Conservation (phyloP, 2,329 filamentous ascomycete species). For the Neurospora crassa region DNA sequence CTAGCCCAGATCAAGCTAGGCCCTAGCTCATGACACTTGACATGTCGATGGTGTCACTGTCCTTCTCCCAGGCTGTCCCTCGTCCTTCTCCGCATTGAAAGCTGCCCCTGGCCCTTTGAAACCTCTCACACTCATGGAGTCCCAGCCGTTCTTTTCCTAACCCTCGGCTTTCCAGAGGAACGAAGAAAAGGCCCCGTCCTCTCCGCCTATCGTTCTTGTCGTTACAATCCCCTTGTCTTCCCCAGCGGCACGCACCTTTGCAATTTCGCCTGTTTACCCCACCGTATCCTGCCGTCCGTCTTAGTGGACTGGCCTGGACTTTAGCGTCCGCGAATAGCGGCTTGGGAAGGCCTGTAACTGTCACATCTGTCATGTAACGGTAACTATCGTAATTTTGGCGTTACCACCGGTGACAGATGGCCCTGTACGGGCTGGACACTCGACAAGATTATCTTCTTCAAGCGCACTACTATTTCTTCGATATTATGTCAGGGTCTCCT, state of each 20-base stretch:
- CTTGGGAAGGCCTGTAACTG: not conserved
- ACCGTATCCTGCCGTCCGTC: not conserved
- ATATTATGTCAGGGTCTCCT: not conserved
- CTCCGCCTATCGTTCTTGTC: not conserved
- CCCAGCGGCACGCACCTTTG: not conserved
- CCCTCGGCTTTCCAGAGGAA: not conserved
- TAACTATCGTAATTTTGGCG: not conserved
- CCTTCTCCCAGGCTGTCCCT: not conserved
- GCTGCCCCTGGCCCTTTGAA: not conserved
- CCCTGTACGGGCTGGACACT: not conserved
- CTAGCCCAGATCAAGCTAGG: not conserved
- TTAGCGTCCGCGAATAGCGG: not conserved
- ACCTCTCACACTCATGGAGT: not conserved
- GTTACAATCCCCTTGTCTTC: not conserved
- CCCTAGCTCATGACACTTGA: not conserved
- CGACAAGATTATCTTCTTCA: not conserved
- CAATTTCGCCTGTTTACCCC: not conserved
- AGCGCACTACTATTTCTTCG: not conserved
- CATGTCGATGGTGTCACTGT: not conserved
- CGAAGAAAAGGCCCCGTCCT: not conserved
- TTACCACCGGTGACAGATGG: not conserved
- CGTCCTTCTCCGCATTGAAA: not conserved
- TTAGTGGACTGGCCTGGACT: not conserved
- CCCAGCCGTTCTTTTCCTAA: not conserved
- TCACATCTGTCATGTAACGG: not conserved